A percentile compares a stretch with the other conserved stretches of the same genome.
These are phyloP conservation scores for Actinidia arguta DNA, from an alignment of 179 eudicot genomes.

Conservation along the genomic window DNA sequence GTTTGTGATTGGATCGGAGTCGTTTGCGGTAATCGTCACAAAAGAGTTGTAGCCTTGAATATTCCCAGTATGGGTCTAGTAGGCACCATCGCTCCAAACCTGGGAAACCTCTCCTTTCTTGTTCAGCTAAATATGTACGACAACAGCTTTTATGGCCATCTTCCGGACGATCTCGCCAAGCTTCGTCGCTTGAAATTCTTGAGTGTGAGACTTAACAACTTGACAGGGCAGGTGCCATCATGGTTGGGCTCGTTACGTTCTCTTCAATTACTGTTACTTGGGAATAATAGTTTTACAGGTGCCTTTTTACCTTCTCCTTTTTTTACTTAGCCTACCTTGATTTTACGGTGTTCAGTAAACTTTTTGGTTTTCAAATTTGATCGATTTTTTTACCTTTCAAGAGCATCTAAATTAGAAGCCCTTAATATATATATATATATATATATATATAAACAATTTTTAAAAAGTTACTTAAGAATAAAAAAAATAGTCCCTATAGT, in stretches of 20 bases:
- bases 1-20: constrained; percentile 7
- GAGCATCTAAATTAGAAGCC: too few species aligned
- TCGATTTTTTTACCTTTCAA: too few species aligned
- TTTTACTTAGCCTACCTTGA: too few species aligned
- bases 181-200: not conserved
- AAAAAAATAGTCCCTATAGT: too few species aligned
- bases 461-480: too few species aligned
- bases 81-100: constrained; percentile 15
- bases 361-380: too few species aligned
- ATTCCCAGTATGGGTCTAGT: not conserved
- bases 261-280: not conserved
- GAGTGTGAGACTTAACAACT: not conserved
- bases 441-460: too few species aligned
- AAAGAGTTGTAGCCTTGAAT: constrained; percentile 7
- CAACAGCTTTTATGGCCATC: constrained; percentile 9
- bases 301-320: not conserved
- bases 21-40: not conserved
- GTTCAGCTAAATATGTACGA: not conserved
- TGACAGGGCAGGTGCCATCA: not conserved
- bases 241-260: not conserved
- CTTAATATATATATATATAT: too few species aligned
- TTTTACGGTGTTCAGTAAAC: too few species aligned
- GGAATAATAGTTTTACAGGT: constrained; percentile 7
- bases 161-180: not conserved
- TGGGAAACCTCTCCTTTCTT: constrained; percentile 20